Conservation (phyloP, 2,329 filamentous ascomycete species). For the Colletotrichum tropicale region DNA sequence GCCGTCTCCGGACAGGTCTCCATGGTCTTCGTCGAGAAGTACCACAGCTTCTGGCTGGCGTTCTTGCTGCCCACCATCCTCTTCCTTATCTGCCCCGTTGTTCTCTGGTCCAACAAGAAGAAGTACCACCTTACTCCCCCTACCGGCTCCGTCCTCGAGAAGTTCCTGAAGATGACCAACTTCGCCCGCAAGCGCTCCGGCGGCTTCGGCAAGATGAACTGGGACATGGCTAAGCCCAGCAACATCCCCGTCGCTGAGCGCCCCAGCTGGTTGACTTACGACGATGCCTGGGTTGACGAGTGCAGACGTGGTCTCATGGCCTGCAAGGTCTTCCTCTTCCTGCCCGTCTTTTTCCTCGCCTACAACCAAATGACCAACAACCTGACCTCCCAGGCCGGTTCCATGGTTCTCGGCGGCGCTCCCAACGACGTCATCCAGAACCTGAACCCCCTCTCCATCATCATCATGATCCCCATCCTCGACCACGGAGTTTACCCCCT, state of each 20-base stretch:
- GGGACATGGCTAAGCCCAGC: slow-evolving; percentile 73
- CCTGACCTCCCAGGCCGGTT: slow-evolving; percentile 67
- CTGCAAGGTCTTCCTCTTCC: slow-evolving; percentile 74
- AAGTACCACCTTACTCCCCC: slow-evolving; percentile 68
- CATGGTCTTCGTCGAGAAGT: slow-evolving; percentile 79
- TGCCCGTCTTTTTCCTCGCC: slow-evolving; percentile 66
- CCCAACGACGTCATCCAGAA: slow-evolving; percentile 82
- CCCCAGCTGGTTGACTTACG: slow-evolving; percentile 79
- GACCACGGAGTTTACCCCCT: slow-evolving; percentile 73
- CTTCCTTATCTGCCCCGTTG: slow-evolving; percentile 65
- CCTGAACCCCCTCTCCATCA: slow-evolving; percentile 75
- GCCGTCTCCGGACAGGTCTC: slow-evolving; percentile 63
- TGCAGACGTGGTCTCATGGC: slow-evolving; percentile 72
- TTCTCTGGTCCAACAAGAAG: slow-evolving; percentile 65
- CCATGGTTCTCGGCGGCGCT: slow-evolving; percentile 70
- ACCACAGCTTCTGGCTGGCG: slow-evolving; percentile 76
- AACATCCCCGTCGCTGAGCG: slow-evolving; percentile 58
- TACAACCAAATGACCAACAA: slow-evolving; percentile 68
- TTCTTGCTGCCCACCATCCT: slow-evolving; percentile 71
- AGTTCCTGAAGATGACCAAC: slow-evolving; percentile 65
- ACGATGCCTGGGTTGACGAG: slow-evolving; percentile 84
- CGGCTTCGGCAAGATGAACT: slow-evolving; percentile 67
- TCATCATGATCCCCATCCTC: slow-evolving; percentile 76
- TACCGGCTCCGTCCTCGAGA: slow-evolving; percentile 73
- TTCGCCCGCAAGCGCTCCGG: slow-evolving; percentile 68